phyloP scores from a whole-genome alignment of 1,284 basidiomycete genomes.

The Ustilago esculenta region DNA sequence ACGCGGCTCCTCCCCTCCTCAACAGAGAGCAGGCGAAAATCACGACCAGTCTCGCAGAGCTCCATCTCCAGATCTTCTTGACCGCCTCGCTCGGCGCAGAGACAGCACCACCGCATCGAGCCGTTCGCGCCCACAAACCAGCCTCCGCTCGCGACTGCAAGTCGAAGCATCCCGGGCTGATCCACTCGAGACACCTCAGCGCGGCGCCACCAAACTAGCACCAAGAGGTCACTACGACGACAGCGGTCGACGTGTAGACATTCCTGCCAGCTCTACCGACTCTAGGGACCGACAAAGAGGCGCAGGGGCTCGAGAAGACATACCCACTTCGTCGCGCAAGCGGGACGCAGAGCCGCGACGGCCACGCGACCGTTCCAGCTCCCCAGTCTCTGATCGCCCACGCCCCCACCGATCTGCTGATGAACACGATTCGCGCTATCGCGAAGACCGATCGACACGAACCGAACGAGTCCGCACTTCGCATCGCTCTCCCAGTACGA shows the following conservation, averaged over 20 bases:
- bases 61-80: conserved; percentile 33
- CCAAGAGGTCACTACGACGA: conserved; percentile 38
- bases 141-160: conserved; percentile 20
- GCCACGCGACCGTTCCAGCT: conserved; percentile 17
- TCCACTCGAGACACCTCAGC: conserved; percentile 3
- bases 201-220: conserved; percentile 20
- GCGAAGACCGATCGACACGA: conserved; percentile 7
- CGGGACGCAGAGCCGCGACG: conserved; percentile 6
- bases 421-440: conserved; percentile 10
- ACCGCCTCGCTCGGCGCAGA: conserved; percentile 19
- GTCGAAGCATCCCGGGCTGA: neutral
- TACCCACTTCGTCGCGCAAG: conserved; percentile 20
- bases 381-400: conserved; percentile 6
- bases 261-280: neutral
- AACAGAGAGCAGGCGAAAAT: neutral
- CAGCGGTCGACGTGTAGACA: conserved; percentile 27
- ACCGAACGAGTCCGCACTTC: conserved; percentile 15
- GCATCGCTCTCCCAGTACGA: conserved; percentile 23
- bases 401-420: conserved; percentile 1
- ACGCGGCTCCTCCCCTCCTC: conserved; percentile 8
- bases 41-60: conserved; percentile 11
- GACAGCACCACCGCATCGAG: conserved; percentile 18
- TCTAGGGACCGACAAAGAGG: conserved; percentile 2
- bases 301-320: conserved; percentile 5
- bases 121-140: conserved; percentile 9